Evolutionary conservation across 2,329 filamentous ascomycete genomes (phyloP).

Genomic region (Colletotrichum cuscutae): DNA sequence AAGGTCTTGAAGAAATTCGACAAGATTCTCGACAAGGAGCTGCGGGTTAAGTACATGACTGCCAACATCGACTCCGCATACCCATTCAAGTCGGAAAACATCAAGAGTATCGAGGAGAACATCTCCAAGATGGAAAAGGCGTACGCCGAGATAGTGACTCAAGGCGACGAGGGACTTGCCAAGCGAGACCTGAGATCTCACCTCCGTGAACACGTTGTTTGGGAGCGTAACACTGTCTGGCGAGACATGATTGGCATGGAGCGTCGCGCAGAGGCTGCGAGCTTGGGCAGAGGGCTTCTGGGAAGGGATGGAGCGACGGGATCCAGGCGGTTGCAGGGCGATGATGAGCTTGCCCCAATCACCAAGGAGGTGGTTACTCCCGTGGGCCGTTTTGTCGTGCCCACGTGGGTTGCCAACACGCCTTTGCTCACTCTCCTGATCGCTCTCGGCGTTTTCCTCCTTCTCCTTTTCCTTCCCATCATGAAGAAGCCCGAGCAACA

Average conservation of each 20-base stretch:
- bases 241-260: slow-evolving; percentile 99
- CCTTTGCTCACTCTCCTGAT: slow-evolving; percentile 81
- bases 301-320: slow-evolving; percentile 77
- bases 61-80: slow-evolving; percentile 80
- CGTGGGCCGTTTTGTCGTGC: slow-evolving; percentile 79
- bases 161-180: slow-evolving; percentile 80
- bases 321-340: slow-evolving; percentile 82
- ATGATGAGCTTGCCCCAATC: slow-evolving; percentile 72
- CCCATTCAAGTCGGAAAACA: slow-evolving; percentile 81
- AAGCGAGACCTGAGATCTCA: slow-evolving; percentile 90
- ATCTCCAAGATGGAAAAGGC: slow-evolving; percentile 80
- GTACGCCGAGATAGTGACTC: slow-evolving; percentile 85
- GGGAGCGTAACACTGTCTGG: slow-evolving; percentile 99
- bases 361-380: slow-evolving; percentile 82
- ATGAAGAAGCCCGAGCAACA: slow-evolving; percentile 91
- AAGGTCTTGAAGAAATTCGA: slow-evolving; percentile 99
- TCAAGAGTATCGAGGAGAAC: slow-evolving; percentile 75
- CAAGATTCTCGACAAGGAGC: slow-evolving; percentile 87
- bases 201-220: slow-evolving; percentile 94
- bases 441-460: slow-evolving; percentile 78
- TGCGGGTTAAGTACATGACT: slow-evolving; percentile 82
- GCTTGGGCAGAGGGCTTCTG: slow-evolving; percentile 85
- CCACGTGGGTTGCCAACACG: slow-evolving; percentile 84
- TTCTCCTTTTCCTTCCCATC: slow-evolving; percentile 80
- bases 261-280: slow-evolving; percentile 92